Evolutionary conservation across 805 yeast species (phyloP).

Genomic region (Metschnikowia cubensis): DNA sequence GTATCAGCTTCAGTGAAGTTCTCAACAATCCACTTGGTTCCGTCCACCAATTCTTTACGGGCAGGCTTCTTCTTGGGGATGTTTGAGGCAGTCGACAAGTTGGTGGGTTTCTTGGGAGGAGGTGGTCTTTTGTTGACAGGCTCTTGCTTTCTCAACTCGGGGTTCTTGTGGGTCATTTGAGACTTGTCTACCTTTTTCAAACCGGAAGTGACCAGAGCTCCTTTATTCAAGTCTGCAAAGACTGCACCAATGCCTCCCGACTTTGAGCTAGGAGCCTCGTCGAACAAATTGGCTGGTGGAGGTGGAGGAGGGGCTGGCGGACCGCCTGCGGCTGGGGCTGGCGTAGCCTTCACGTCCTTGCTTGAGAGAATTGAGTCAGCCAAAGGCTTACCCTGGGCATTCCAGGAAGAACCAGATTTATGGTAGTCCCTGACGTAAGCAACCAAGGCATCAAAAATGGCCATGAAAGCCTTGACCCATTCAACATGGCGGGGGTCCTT

Average conservation of each 20-base stretch:
- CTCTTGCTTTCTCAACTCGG: slow-evolving; percentile 63
- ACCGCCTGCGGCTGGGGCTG: slow-evolving; percentile 29
- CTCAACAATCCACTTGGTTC: slow-evolving; percentile 81
- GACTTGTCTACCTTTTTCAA: slow-evolving; percentile 90
- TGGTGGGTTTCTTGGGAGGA: slow-evolving; percentile 80
- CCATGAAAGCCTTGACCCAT: slow-evolving; percentile 72
- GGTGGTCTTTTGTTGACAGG: slow-evolving; percentile 53
- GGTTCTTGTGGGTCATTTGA: slow-evolving; percentile 92
- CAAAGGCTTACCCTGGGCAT: slow-evolving; percentile 53
- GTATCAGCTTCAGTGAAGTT: slow-evolving; percentile 56
- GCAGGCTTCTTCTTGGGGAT: slow-evolving; percentile 36
- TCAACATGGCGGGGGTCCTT: slow-evolving; percentile 63
- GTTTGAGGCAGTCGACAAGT: slow-evolving; percentile 48
- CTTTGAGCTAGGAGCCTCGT: slow-evolving; percentile 19
- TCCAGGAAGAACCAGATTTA: slow-evolving; percentile 83
- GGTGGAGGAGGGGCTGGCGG: slow-evolving; percentile 90
- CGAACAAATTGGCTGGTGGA: slow-evolving; percentile 74
- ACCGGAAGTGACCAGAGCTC: slow-evolving; percentile 77
- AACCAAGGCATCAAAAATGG: slow-evolving; percentile 65
- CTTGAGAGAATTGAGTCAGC: slow-evolving; percentile 41
- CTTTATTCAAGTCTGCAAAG: slow-evolving; percentile 85
- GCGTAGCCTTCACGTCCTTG: slow-evolving; percentile 29
- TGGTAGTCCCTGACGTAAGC: slow-evolving; percentile 73
- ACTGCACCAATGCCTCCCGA: slow-evolving; percentile 75
- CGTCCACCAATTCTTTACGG: slow-evolving; percentile 70